Evolutionary conservation across 345 rosid genomes (phyloP).

Genomic region (Linum tenue): DNA sequence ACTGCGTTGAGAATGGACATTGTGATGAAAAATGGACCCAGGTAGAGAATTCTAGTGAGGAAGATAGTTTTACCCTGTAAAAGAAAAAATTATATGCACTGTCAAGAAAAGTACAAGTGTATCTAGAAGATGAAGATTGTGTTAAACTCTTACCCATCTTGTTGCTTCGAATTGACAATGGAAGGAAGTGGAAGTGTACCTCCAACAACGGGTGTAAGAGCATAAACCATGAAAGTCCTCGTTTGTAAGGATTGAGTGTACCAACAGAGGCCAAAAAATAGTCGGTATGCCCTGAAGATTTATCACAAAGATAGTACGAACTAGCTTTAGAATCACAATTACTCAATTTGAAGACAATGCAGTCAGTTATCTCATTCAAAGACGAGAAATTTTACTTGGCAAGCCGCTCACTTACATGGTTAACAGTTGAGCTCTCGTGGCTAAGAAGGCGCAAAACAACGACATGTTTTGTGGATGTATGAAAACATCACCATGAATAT

Average conservation of each 20-base stretch:
- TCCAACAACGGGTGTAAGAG: slow-evolving; percentile 58
- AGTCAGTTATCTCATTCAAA: no score
- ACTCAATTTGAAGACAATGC: no score
- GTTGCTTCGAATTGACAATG: slow-evolving; percentile 49
- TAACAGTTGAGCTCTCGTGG: slow-evolving; percentile 66
- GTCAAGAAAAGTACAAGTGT: not conserved
- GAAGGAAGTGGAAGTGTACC: slow-evolving; percentile 64
- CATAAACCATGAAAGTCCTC: slow-evolving; percentile 42
- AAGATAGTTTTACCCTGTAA: slow-evolving; percentile 56
- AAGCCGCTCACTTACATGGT: slow-evolving; percentile 43
- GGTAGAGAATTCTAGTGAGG: slow-evolving; percentile 52
- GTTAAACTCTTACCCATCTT: slow-evolving; percentile 53
- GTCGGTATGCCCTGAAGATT: slow-evolving; percentile 39
- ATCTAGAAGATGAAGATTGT: slow-evolving; percentile 8
- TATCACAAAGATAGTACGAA: slow-evolving; percentile 10
- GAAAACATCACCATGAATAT: slow-evolving; percentile 65
- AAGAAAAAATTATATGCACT: not conserved
- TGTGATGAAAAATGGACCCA: slow-evolving; percentile 43
- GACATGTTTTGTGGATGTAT: slow-evolving; percentile 50
- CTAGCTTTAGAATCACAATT: no score
- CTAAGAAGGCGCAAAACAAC: slow-evolving; percentile 66
- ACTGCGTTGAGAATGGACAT: slow-evolving; percentile 46
- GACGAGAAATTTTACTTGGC: no score
- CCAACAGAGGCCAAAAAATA: slow-evolving; percentile 55
- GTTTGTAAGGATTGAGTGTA: slow-evolving; percentile 65